Conservation (phyloP, 352 stramenopile species). For the Globisporangium paddicum region DNA sequence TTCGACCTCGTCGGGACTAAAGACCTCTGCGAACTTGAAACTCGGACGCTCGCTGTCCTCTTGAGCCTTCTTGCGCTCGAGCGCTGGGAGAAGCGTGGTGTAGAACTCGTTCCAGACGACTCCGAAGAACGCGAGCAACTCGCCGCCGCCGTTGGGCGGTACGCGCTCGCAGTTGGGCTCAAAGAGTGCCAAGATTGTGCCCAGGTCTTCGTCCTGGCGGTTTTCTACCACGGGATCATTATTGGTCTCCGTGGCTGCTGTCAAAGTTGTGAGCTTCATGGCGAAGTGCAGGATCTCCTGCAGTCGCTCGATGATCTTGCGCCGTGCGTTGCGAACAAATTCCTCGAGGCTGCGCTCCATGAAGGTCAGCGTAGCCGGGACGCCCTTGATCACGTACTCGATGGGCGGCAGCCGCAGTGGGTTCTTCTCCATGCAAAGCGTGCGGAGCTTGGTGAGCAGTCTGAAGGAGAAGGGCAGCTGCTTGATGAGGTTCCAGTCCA, state of each 20-base stretch:
- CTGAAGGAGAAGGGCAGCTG: slow-evolving; percentile 67
- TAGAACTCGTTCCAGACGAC: slow-evolving; percentile 58
- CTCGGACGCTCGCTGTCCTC: neutral
- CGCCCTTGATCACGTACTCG: slow-evolving; percentile 44
- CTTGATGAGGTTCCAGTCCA: slow-evolving; percentile 63
- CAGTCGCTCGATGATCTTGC: slow-evolving; percentile 44
- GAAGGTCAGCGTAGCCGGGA: slow-evolving; percentile 38
- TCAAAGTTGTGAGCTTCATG: slow-evolving; percentile 16
- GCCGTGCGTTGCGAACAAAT: slow-evolving; percentile 39
- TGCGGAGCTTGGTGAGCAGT: slow-evolving; percentile 22
- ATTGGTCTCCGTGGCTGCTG: neutral
- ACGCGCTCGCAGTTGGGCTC: slow-evolving; percentile 41
- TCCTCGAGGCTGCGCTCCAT: slow-evolving; percentile 49
- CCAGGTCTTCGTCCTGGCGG: slow-evolving; percentile 15
- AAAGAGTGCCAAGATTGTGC: slow-evolving; percentile 34
- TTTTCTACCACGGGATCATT: neutral
- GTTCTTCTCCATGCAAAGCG: slow-evolving; percentile 61
- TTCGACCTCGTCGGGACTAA: slow-evolving; percentile 39
- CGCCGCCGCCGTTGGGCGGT: slow-evolving; percentile 20
- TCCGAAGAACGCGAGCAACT: slow-evolving; percentile 45
- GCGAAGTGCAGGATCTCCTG: slow-evolving; percentile 35
- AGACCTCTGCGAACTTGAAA: slow-evolving; percentile 19
- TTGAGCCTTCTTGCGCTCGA: slow-evolving; percentile 29
- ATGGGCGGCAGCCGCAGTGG: slow-evolving; percentile 41
- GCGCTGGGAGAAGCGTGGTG: slow-evolving; percentile 28